A percentile compares a stretch with the other conserved stretches of the same genome.
Evolutionary conservation across 2,329 filamentous ascomycete species (phyloP).

Genomic region (Podosphaera fusca): DNA sequence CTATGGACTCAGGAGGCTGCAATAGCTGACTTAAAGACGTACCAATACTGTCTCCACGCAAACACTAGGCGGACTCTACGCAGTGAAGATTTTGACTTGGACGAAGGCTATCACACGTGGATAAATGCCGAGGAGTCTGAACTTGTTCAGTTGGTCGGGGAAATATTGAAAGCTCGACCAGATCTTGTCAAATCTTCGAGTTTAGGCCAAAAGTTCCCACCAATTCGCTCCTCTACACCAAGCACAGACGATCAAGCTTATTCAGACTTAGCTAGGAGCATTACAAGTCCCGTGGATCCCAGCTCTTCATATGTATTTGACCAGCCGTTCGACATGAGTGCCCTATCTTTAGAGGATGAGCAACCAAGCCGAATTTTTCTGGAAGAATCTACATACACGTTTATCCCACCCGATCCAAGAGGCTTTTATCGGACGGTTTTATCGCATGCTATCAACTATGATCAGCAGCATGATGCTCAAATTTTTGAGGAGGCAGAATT

Average conservation of each 20-base stretch:
- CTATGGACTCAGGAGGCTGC: constrained; percentile 84
- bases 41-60: constrained; percentile 70
- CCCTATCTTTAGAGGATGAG: constrained; percentile 13
- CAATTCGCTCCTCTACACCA: constrained; percentile 25
- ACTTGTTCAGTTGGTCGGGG: constrained; percentile 79
- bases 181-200: constrained; percentile 45
- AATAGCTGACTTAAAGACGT: constrained; percentile 74
- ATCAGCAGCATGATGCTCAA: constrained; percentile 30
- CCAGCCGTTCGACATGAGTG: constrained; percentile 15
- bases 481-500: constrained; percentile 22
- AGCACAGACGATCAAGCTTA: constrained; percentile 21
- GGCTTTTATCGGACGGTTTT: constrained; percentile 66
- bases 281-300: constrained; percentile 23
- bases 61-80: constrained; percentile 54
- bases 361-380: constrained; percentile 15
- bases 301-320: constrained; percentile 20
- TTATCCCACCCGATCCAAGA: constrained; percentile 67
- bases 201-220: constrained; percentile 33
- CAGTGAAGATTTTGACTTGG: constrained; percentile 69
- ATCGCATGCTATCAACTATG: constrained; percentile 48
- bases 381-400: constrained; percentile 55
- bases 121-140: constrained; percentile 74
- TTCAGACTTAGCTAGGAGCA: constrained; percentile 28
- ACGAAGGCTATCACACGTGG: constrained; percentile 76
- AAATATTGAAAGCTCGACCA: constrained; percentile 67